Evolutionary conservation across 192 early-diverging fungal species (phyloP).

Genomic region (Umbelopsis vinacea): DNA sequence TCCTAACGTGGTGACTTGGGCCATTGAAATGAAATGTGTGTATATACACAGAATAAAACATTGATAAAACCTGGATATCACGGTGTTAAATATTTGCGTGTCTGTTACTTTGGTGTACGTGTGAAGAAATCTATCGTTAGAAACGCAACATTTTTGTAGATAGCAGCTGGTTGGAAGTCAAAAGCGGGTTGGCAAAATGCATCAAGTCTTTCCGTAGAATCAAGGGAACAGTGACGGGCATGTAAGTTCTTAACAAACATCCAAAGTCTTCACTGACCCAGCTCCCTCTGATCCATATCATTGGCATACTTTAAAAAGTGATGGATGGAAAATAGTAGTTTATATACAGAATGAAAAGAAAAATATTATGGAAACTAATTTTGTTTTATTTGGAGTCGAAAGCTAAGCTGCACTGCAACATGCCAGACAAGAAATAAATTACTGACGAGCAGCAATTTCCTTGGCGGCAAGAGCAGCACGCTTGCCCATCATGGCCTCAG

Average conservation of each 20-base stretch:
- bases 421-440: background rate
- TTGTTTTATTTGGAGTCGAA: background rate
- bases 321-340: background rate
- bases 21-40: background rate
- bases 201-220: too few species aligned
- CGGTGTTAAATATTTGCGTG: background rate
- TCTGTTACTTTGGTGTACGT: background rate
- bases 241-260: too few species aligned
- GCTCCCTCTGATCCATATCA: background rate
- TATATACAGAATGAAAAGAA: conserved; percentile 8
- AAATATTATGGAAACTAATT: conserved; percentile 11
- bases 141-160: too few species aligned
- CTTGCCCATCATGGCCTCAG: conserved; percentile 79
- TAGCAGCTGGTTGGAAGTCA: too few species aligned
- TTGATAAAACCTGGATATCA: conserved; percentile 8
- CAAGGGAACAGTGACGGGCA: too few species aligned
- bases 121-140: background rate
- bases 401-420: background rate
- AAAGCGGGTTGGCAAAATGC: too few species aligned
- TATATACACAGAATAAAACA: conserved; percentile 12
- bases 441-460: conserved; percentile 42
- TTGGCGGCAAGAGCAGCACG: conserved; percentile 59
- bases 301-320: background rate
- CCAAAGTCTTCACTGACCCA: too few species aligned
- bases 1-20: conserved; percentile 13